Conservation (phyloP, 2,329 filamentous ascomycete species). For the Metarhizium anisopliae region DNA sequence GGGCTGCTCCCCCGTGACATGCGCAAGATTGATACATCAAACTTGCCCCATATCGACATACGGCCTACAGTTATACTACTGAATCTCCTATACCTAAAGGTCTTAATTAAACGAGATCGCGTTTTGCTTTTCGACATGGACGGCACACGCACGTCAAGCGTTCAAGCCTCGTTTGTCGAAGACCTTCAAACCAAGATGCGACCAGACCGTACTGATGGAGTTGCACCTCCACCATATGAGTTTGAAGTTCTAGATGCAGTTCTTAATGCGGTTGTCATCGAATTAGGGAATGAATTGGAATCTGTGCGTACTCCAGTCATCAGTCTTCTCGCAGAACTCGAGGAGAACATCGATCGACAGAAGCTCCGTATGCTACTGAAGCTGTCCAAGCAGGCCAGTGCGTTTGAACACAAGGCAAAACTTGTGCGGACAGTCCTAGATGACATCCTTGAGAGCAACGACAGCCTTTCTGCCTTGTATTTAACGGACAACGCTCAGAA, state of each 20-base stretch:
- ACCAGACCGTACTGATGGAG: constrained; percentile 48
- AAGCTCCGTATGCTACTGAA: constrained; percentile 85
- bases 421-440: constrained; percentile 89
- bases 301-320: constrained; percentile 86
- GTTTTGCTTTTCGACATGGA: constrained; percentile 93
- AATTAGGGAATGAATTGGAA: constrained; percentile 87
- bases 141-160: constrained; percentile 84
- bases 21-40: constrained; percentile 92
- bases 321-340: constrained; percentile 74
- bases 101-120: constrained; percentile 87
- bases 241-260: constrained; percentile 92
- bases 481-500: constrained; percentile 77
- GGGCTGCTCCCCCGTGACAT: constrained; percentile 86
- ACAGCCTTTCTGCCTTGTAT: constrained; percentile 91
- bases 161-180: constrained; percentile 94
- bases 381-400: constrained; percentile 87
- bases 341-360: constrained; percentile 92
- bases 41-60: constrained; percentile 87
- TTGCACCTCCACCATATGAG: constrained; percentile 54
- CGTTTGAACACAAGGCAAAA: constrained; percentile 92
- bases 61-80: constrained; percentile 86
- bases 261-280: constrained; percentile 82
- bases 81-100: constrained; percentile 85
- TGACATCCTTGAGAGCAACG: constrained; percentile 87
- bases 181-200: constrained; percentile 86